A percentile compares a stretch with the other conserved stretches of the same genome.
Evolutionary conservation across 2,329 filamentous ascomycete genomes (phyloP).

Genomic region (Microsporum audouinii): DNA sequence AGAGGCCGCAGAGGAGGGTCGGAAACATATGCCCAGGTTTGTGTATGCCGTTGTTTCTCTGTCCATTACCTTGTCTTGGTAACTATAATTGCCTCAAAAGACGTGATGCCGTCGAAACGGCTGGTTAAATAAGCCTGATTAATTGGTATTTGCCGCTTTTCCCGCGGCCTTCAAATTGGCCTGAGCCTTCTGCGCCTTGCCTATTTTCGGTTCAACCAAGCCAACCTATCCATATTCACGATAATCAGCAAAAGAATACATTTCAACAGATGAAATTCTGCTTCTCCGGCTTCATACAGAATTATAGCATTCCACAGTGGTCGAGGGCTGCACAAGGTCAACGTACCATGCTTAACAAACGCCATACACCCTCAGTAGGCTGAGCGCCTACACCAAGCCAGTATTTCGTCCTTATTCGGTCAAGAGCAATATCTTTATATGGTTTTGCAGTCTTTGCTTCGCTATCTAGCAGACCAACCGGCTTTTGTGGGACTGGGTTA

Average conservation of each 20-base stretch:
- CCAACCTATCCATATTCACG: slow-evolving; percentile 22
- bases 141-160: slow-evolving; percentile 5
- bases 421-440: slow-evolving; percentile 86
- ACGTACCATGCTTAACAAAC: slow-evolving; percentile 45
- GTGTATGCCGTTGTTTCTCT: neutral
- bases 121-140: neutral
- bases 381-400: slow-evolving; percentile 97
- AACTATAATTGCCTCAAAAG: neutral
- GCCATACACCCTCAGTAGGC: slow-evolving; percentile 81
- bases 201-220: slow-evolving; percentile 23
- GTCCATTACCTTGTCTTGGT: neutral
- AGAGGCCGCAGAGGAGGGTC: neutral
- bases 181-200: neutral
- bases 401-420: slow-evolving; percentile 70
- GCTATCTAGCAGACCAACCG: slow-evolving; percentile 39
- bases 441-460: slow-evolving; percentile 46
- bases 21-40: neutral
- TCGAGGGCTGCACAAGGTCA: neutral
- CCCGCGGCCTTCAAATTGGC: neutral
- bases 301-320: too few species aligned
- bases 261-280: neutral
- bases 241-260: neutral
- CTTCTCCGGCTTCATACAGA: neutral
- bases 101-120: neutral
- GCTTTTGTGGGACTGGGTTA: slow-evolving; percentile 47